A percentile compares a stretch with the other conserved stretches of the same genome.
phyloP scores from a whole-genome alignment of 2,329 filamentous ascomycete genomes.

The Thielaviopsis euricoi region DNA sequence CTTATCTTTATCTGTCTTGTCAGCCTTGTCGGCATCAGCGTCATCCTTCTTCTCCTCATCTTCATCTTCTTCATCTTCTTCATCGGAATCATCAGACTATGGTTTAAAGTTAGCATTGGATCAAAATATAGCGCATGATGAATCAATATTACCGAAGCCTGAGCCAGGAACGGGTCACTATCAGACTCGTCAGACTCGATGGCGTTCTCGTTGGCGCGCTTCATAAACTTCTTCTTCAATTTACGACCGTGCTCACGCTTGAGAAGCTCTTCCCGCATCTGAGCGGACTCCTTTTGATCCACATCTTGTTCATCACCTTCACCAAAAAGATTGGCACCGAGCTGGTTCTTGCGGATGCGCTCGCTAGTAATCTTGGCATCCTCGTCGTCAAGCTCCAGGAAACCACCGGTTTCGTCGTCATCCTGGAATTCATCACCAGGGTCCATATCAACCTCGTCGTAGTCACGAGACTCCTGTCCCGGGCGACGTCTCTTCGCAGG shows the following conservation, averaged over 20 bases:
- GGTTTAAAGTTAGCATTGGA: not conserved
- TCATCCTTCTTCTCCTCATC: conserved; percentile 42
- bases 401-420: conserved; percentile 63
- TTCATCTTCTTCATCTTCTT: conserved; percentile 32
- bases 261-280: conserved; percentile 50
- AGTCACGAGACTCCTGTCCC: conserved; percentile 27
- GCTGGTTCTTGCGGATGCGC: conserved; percentile 60
- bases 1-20: conserved; percentile 32
- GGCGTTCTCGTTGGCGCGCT: conserved; percentile 71
- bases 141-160: conserved; percentile 19
- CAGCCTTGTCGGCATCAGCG: conserved; percentile 38
- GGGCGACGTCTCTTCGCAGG: conserved; percentile 6
- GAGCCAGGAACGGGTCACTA: conserved; percentile 22
- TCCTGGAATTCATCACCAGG: conserved; percentile 65
- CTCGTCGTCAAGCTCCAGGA: conserved; percentile 69
- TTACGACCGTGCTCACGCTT: conserved; percentile 58
- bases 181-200: conserved; percentile 56
- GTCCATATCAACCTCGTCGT: conserved; percentile 49
- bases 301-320: conserved; percentile 53
- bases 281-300: conserved; percentile 56
- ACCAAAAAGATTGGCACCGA: conserved; percentile 74
- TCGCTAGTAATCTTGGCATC: conserved; percentile 57
- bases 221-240: conserved; percentile 65
- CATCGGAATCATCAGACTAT: conserved; percentile 17
- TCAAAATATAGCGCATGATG: not conserved